Evolutionary conservation across 176 grass and related monocot species (phyloP).

Genomic region (Carex kokanica): DNA sequence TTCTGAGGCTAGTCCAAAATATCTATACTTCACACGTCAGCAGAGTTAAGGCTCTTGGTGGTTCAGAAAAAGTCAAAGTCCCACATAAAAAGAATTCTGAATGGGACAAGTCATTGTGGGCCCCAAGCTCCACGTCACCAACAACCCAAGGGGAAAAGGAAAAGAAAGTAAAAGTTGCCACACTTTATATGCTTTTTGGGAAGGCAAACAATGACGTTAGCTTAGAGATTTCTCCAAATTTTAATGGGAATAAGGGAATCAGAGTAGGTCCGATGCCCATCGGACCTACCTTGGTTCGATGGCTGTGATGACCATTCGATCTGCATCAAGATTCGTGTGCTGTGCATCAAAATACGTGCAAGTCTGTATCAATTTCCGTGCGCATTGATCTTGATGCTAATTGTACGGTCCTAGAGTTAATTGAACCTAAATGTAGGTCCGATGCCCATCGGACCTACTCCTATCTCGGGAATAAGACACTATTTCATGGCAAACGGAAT

Average conservation of each 20-base stretch:
- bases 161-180: background rate
- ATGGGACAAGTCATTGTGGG: slow-evolving; percentile 18
- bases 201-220: background rate
- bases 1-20: background rate
- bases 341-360: too few relatives aligned
- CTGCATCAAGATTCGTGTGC: too few relatives aligned
- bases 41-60: background rate
- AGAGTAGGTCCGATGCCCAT: too few relatives aligned
- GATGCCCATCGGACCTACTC: too few relatives aligned
- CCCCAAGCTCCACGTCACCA: slow-evolving; percentile 3
- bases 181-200: slow-evolving; percentile 4
- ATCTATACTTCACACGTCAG: background rate
- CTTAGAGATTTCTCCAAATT: background rate
- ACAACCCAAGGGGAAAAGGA: background rate
- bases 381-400: too few relatives aligned
- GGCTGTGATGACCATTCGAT: too few relatives aligned
- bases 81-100: slow-evolving; percentile 3
- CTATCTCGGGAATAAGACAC: too few relatives aligned
- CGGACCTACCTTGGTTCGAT: too few relatives aligned
- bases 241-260: too few relatives aligned
- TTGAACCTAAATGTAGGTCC: too few relatives aligned
- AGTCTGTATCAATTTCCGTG: too few relatives aligned
- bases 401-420: too few relatives aligned
- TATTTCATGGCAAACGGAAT: background rate
- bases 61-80: background rate